These are phyloP conservation scores for Leccinum subgranulosum DNA, from an alignment of 768 basidiomycete genomes.

Conservation along the genomic window DNA sequence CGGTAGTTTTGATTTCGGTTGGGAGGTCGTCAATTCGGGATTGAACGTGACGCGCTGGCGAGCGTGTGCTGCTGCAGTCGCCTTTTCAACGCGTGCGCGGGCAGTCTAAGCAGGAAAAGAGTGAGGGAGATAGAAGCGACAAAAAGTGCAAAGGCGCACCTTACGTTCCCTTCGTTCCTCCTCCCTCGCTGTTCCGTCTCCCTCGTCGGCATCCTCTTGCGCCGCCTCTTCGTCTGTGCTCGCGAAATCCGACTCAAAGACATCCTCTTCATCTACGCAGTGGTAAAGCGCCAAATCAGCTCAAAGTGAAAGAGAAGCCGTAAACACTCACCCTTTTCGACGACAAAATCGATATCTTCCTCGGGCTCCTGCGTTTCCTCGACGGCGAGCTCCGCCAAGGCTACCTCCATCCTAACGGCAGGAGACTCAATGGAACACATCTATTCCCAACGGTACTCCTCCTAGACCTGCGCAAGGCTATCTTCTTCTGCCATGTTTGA, in stretches of 20 bases:
- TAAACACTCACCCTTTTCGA: slow-evolving; percentile 52
- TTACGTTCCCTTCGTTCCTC: slow-evolving; percentile 52
- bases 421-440: slow-evolving; percentile 33
- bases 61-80: slow-evolving; percentile 63
- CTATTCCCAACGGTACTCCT: slow-evolving; percentile 80
- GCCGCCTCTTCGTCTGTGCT: slow-evolving; percentile 71
- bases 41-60: slow-evolving; percentile 68
- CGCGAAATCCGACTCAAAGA: slow-evolving; percentile 82
- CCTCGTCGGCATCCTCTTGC: slow-evolving; percentile 51
- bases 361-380: slow-evolving; percentile 46
- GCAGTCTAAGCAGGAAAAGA: slow-evolving; percentile 40
- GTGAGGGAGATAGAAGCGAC: neutral
- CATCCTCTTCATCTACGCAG: slow-evolving; percentile 69
- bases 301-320: neutral
- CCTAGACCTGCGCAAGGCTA: slow-evolving; percentile 51
- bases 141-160: slow-evolving; percentile 2
- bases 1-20: slow-evolving; percentile 23
- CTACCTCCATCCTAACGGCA: slow-evolving; percentile 57
- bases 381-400: too few species aligned
- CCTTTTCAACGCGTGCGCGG: slow-evolving; percentile 55
- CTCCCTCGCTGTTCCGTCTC: slow-evolving; percentile 54
- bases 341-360: slow-evolving; percentile 70
- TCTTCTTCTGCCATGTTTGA: slow-evolving; percentile 15
- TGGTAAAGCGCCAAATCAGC: neutral
- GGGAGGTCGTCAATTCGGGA: slow-evolving; percentile 40